Conservation (phyloP, 2,329 filamentous ascomycete genomes). For the Sarocladiaceae sp. region DNA sequence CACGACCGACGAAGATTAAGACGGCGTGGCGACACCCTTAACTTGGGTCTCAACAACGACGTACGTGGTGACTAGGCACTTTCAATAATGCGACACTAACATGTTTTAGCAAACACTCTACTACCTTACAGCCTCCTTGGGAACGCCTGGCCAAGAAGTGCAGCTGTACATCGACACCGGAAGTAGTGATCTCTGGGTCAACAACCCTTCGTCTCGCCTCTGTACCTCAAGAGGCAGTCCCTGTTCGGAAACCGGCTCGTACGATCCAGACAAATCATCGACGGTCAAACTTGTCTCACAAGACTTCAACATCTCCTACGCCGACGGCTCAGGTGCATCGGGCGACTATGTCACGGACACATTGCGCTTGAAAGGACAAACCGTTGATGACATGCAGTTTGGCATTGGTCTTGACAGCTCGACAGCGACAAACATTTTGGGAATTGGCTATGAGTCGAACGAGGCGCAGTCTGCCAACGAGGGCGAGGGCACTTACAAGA, state of each 20-base stretch:
- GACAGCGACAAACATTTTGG: slow-evolving; percentile 69
- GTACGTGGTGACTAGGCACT: slow-evolving; percentile 28
- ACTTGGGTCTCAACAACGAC: slow-evolving; percentile 50
- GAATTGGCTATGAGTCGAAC: slow-evolving; percentile 77
- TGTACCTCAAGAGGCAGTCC: slow-evolving; percentile 47
- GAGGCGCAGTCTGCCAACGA: slow-evolving; percentile 67
- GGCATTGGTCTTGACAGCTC: slow-evolving; percentile 65
- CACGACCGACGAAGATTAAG: slow-evolving; percentile 35
- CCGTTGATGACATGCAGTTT: slow-evolving; percentile 59
- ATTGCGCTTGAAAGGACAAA: slow-evolving; percentile 53
- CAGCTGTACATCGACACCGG: slow-evolving; percentile 63
- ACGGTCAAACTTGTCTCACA: slow-evolving; percentile 70
- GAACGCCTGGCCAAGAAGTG: slow-evolving; percentile 55
- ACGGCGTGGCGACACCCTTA: slow-evolving; percentile 37
- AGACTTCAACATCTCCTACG: slow-evolving; percentile 84
- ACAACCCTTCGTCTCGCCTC: slow-evolving; percentile 56
- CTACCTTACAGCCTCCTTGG: slow-evolving; percentile 58
- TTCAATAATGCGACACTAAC: slow-evolving; percentile 15
- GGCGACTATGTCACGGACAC: slow-evolving; percentile 81
- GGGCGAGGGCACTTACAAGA: slow-evolving; percentile 54
- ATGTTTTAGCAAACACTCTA: slow-evolving; percentile 54
- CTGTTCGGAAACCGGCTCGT: slow-evolving; percentile 63
- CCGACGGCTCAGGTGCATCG: slow-evolving; percentile 70
- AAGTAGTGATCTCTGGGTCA: slow-evolving; percentile 68
- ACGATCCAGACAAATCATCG: slow-evolving; percentile 66